Evolutionary conservation across 371 early-diverging fungal genomes (phyloP).

Genomic region (Coemansia sp.): DNA sequence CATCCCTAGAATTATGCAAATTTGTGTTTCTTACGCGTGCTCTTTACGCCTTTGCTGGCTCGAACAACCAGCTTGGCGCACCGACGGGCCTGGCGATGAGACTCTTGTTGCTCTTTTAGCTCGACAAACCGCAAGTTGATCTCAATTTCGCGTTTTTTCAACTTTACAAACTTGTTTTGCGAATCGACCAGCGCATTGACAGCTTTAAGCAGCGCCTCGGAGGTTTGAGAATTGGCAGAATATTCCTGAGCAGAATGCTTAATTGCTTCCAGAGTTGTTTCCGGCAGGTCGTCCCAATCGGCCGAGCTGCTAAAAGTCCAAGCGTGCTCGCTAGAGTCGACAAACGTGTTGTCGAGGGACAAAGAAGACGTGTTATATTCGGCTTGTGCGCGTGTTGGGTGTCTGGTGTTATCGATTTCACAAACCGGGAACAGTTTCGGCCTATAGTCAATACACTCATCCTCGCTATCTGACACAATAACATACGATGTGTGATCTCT

Average conservation of each 20-base stretch:
- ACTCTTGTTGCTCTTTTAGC: neutral
- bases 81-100: constrained; percentile 2
- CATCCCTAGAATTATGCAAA: neutral
- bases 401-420: too few relatives aligned
- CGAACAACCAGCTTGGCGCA: neutral
- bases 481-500: neutral
- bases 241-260: neutral
- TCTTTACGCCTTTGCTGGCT: neutral
- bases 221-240: neutral
- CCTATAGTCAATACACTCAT: neutral
- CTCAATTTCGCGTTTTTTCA: neutral
- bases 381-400: too few relatives aligned
- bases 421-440: neutral
- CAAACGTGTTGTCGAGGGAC: constrained; percentile 6
- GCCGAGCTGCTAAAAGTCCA: neutral
- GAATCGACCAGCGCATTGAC: neutral
- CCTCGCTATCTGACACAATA: neutral
- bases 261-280: neutral
- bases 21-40: neutral
- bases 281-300: neutral
- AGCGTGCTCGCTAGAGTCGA: neutral
- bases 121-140: neutral
- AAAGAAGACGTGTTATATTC: neutral
- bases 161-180: neutral
- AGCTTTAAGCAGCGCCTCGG: neutral